Evolutionary conservation across 2,329 filamentous ascomycete species (phyloP).

Genomic region (Penicillium corylophilum): DNA sequence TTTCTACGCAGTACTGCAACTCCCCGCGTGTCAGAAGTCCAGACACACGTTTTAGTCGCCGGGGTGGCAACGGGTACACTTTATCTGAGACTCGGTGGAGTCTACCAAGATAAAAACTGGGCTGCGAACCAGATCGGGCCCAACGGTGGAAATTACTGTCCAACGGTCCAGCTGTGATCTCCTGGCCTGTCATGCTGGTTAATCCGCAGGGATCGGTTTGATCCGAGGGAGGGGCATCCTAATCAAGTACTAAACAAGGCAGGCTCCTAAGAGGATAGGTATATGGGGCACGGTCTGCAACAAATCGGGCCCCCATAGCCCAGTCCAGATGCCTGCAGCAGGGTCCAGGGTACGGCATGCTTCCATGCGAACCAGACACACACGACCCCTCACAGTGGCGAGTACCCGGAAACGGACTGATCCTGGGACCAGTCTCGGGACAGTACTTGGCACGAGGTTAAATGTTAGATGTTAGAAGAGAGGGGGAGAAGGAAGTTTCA

Average conservation of each 20-base stretch:
- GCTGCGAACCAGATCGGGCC: constrained; percentile 20
- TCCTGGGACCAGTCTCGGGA: background rate
- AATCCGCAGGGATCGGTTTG: background rate
- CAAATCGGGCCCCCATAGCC: background rate
- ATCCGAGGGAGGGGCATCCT: background rate
- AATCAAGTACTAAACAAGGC: background rate
- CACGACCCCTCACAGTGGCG: constrained; percentile 14
- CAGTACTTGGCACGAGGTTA: background rate
- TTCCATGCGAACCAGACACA: background rate
- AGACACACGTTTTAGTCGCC: constrained; percentile 10
- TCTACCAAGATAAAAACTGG: constrained; percentile 16
- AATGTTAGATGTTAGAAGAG: no score
- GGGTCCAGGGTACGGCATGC: background rate
- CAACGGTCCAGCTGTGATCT: constrained; percentile 5
- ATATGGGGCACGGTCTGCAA: background rate
- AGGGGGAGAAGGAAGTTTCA: background rate
- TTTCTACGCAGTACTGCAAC: no score
- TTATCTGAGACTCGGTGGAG: constrained; percentile 20
- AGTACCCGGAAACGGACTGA: constrained; percentile 12
- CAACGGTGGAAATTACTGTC: constrained; percentile 21
- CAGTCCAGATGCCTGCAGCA: background rate
- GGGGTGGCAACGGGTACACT: constrained; percentile 16
- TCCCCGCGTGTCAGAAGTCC: background rate
- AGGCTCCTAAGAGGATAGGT: background rate
- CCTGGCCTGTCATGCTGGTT: background rate